Evolutionary conservation across 2,329 filamentous ascomycete species (phyloP).

Genomic region (Paradendryphiella salina): DNA sequence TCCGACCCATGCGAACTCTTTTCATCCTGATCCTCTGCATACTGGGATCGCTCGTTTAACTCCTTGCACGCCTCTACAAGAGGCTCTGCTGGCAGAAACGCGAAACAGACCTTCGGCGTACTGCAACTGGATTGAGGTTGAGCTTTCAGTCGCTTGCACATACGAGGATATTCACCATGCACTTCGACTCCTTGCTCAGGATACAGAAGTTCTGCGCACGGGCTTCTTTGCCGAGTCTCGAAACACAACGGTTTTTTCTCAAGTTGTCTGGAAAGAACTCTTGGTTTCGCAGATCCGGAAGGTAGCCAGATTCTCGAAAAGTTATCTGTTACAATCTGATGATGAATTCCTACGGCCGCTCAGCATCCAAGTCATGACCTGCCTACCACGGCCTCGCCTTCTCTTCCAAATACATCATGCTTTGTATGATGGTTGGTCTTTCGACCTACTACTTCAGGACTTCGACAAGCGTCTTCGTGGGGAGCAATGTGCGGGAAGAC

Average conservation of each 20-base stretch:
- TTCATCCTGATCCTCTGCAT: slow-evolving; percentile 17
- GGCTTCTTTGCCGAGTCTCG: slow-evolving; percentile 63
- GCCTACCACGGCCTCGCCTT: slow-evolving; percentile 15
- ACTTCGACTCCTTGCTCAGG: slow-evolving; percentile 26
- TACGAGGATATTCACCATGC: slow-evolving; percentile 48
- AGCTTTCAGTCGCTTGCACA: slow-evolving; percentile 50
- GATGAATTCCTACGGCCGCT: slow-evolving; percentile 62
- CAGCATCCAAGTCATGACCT: slow-evolving; percentile 58
- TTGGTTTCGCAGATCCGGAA: slow-evolving; percentile 52
- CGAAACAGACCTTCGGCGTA: slow-evolving; percentile 63
- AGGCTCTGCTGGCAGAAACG: slow-evolving; percentile 80
- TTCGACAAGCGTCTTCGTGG: slow-evolving; percentile 58
- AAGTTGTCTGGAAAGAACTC: slow-evolving; percentile 65
- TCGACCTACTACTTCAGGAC: slow-evolving; percentile 73
- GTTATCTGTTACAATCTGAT: slow-evolving; percentile 44
- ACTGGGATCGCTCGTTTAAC: slow-evolving; percentile 46
- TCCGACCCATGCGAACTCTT: not conserved
- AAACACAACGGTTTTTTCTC: slow-evolving; percentile 56
- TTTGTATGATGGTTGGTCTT: slow-evolving; percentile 91
- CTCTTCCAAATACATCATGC: slow-evolving; percentile 74
- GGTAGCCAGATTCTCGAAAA: slow-evolving; percentile 47
- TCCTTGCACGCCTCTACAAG: slow-evolving; percentile 73
- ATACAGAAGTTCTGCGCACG: slow-evolving; percentile 71
- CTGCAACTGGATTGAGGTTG: slow-evolving; percentile 74
- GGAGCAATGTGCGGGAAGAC: slow-evolving; percentile 46